These are phyloP conservation scores for Tolypocladium nubicola DNA, from an alignment of 2,329 filamentous ascomycete species.

Conservation along the genomic window DNA sequence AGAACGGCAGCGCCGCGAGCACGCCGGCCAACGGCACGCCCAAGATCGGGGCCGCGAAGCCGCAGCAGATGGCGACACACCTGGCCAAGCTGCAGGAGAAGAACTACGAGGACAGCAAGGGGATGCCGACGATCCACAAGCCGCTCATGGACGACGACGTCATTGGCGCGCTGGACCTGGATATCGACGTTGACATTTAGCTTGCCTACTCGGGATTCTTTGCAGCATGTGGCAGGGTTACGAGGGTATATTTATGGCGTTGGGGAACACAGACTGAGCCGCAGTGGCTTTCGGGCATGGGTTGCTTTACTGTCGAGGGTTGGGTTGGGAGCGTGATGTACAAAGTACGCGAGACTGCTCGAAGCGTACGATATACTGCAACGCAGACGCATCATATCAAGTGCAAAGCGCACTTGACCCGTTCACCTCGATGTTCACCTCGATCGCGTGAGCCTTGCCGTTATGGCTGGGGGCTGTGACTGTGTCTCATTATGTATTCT, in stretches of 20 bases:
- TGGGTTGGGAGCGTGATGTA: background rate
- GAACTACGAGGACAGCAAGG: slow-evolving; percentile 46
- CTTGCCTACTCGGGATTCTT: background rate
- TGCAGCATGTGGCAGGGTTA: background rate
- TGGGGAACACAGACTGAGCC: background rate
- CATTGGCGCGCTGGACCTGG: slow-evolving; percentile 78
- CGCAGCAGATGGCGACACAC: slow-evolving; percentile 33
- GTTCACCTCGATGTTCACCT: background rate
- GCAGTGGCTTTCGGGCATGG: background rate
- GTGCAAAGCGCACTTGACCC: background rate
- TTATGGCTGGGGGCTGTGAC: background rate
- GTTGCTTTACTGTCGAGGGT: background rate
- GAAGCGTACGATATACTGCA: background rate
- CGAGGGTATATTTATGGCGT: background rate
- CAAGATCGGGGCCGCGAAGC: slow-evolving; percentile 31
- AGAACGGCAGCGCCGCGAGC: slow-evolving; percentile 36
- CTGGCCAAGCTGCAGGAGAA: slow-evolving; percentile 43
- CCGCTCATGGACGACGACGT: slow-evolving; percentile 86
- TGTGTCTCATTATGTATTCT: background rate
- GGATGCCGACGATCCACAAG: slow-evolving; percentile 60
- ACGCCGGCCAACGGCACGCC: slow-evolving; percentile 45
- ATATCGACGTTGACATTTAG: slow-evolving; percentile 81
- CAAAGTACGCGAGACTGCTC: background rate
- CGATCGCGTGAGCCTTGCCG: background rate
- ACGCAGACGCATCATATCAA: background rate